Evolutionary conservation across 257 asterid genomes (phyloP).

Genomic region (Forsythia viridissima): DNA sequence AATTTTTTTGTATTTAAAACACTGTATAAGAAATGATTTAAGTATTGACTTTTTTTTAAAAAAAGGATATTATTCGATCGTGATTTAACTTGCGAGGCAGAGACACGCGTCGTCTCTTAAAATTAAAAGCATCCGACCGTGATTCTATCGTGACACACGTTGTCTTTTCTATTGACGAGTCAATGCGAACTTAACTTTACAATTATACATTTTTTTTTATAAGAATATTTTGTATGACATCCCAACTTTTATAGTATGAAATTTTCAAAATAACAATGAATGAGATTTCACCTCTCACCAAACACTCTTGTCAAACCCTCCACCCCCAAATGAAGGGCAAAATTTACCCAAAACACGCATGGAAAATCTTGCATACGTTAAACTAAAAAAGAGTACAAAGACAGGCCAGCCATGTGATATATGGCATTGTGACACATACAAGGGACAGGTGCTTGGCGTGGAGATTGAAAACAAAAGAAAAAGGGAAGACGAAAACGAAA

Average conservation of each 20-base stretch:
- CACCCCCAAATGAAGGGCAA: background rate
- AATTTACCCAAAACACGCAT: constrained; percentile 15
- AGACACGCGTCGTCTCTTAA: background rate
- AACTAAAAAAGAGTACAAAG: background rate
- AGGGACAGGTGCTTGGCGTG: constrained; percentile 27
- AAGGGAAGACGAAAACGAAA: background rate
- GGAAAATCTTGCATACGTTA: background rate
- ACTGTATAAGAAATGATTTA: background rate
- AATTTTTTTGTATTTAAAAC: background rate
- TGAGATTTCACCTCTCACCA: background rate
- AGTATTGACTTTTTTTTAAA: background rate
- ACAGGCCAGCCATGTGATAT: constrained; percentile 27
- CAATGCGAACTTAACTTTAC: background rate
- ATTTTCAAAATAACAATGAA: background rate
- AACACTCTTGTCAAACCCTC: background rate
- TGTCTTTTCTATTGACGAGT: background rate
- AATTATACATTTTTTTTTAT: background rate
- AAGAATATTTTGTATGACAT: no score
- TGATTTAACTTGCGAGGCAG: background rate
- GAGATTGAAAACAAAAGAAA: constrained; percentile 10
- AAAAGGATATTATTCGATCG: no score
- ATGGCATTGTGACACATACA: constrained; percentile 25
- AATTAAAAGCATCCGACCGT: background rate
- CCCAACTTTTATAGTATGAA: no score
- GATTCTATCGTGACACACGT: background rate